A percentile compares a stretch with the other conserved stretches of the same genome.
These are phyloP conservation scores for Hymenoscyphus albidus DNA, from an alignment of 2,329 filamentous ascomycete genomes.

Conservation along the genomic window DNA sequence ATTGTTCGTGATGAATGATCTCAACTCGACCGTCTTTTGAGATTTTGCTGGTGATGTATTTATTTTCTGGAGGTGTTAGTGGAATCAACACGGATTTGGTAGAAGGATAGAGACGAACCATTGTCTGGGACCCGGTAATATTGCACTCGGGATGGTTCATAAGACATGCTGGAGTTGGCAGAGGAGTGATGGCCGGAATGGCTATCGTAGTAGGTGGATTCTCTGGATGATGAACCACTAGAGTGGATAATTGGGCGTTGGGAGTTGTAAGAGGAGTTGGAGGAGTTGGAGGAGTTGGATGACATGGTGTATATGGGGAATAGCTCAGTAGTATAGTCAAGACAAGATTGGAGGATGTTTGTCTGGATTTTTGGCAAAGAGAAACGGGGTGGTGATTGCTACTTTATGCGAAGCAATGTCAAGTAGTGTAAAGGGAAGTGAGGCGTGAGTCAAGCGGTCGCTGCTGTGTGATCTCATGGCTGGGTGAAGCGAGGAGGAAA, in stretches of 20 bases:
- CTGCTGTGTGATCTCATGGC: neutral
- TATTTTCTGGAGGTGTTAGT: slow-evolving; percentile 3
- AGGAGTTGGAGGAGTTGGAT: too few species aligned
- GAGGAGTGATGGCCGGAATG: slow-evolving; percentile 5
- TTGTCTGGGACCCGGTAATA: slow-evolving; percentile 22
- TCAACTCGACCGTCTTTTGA: slow-evolving; percentile 11
- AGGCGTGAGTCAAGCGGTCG: neutral
- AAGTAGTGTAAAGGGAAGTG: neutral
- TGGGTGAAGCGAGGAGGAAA: neutral
- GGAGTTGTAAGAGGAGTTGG: slow-evolving; percentile 3
- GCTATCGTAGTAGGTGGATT: slow-evolving; percentile 15
- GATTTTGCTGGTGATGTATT: slow-evolving; percentile 12
- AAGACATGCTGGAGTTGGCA: slow-evolving; percentile 15
- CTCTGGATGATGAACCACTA: slow-evolving; percentile 11
- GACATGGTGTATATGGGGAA: slow-evolving; percentile 10
- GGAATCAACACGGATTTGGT: neutral
- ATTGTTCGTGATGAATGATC: slow-evolving; percentile 11
- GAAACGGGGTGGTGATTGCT: slow-evolving; percentile 10
- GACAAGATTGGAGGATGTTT: neutral
- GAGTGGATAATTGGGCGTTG: slow-evolving; percentile 15
- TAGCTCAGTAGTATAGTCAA: neutral
- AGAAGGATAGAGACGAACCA: slow-evolving; percentile 14
- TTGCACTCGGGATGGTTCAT: neutral
- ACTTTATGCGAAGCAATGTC: slow-evolving; percentile 6
- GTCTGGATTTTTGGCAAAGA: slow-evolving; percentile 2